phyloP scores from a whole-genome alignment of 2,329 filamentous ascomycete genomes.

The Neocatenulostroma microsporum region DNA sequence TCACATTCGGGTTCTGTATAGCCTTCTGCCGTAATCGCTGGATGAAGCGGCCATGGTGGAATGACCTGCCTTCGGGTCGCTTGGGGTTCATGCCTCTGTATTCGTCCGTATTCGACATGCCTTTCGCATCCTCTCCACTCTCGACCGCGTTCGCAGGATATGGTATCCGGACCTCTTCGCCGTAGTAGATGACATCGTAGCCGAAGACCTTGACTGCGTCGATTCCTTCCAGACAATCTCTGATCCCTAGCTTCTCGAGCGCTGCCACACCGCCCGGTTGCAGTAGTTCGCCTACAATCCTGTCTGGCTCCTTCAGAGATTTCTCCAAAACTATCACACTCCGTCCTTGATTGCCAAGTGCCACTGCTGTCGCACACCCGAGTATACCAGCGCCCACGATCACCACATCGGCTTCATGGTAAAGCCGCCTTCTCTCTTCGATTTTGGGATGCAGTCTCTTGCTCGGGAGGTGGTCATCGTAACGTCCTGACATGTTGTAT shows the following conservation, averaged over 20 bases:
- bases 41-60: conserved; percentile 95
- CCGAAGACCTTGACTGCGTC: conserved; percentile 76
- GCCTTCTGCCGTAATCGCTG: conserved; percentile 70
- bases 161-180: conserved; percentile 62
- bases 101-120: conserved; percentile 26
- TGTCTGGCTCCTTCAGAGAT: conserved; percentile 83
- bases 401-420: conserved; percentile 70
- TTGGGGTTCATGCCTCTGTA: conserved; percentile 31
- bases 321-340: conserved; percentile 85
- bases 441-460: conserved; percentile 1
- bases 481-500: not conserved
- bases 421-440: conserved; percentile 16
- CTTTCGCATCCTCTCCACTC: conserved; percentile 25
- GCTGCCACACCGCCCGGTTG: conserved; percentile 86
- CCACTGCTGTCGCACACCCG: conserved; percentile 76
- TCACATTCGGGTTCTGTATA: conserved; percentile 69
- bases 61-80: conserved; percentile 65
- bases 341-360: conserved; percentile 79
- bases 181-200: conserved; percentile 80
- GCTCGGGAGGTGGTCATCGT: conserved; percentile 3
- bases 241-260: conserved; percentile 70
- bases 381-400: conserved; percentile 88
- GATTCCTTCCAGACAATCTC: conserved; percentile 77
- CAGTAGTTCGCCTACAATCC: conserved; percentile 90
- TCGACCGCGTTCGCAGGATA: conserved; percentile 59